Evolutionary conservation across 176 grass and related monocot species (phyloP), one percentile per base, ranked within the genome.

Genomic region (Neostapfia colusana): DNA sequence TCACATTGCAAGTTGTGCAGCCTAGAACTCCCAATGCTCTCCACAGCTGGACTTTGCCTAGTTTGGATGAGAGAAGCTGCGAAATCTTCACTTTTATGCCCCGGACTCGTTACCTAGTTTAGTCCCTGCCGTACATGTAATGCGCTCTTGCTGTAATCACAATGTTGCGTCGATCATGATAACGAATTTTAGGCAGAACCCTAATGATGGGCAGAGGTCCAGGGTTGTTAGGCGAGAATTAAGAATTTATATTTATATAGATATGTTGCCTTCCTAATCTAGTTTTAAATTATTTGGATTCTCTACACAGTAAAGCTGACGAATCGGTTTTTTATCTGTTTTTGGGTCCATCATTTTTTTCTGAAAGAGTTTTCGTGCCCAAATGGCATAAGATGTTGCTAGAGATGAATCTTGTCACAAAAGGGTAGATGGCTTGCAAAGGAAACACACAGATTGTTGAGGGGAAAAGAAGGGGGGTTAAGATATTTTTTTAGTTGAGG

Each of bases 101-200:
- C 40, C 27, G 38, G 69, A 16, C 44, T 55, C 63, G 25, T 69
- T 57, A 35, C 69, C 79, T 83, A 79, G 38, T 79, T 62, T 83
- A 88, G 86, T 72, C 67, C 58, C 38, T 21, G 27, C 18, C 58
- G 57, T 78, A 72, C 67, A 45, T 14, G 69, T 79, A 88, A 88
- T 83, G 80, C 54, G 69, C 18, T 24, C 75, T 61, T 63, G 86
- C 81, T 83, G 81, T 83, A 83, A 79, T 37, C 86, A 69, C 72
- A 56, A 62, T 50, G n/a, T 28, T 49, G 54, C 21, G 25, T 68
- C 26, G 36, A 69, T 74, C 74, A 40, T 35, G 68, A 75, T n/a
- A 69, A 21, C 63, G 63, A 88, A 84, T 69, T 84, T 88, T 79
- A 79, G 81, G 86, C 35, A 35, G 86, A 84, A 88, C 84, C 81